Percentiles rank a stretch among this genome's conserved stretches.
phyloP scores from a whole-genome alignment of 768 basidiomycete species.

The Rhodotorula sphaerocarpa region DNA sequence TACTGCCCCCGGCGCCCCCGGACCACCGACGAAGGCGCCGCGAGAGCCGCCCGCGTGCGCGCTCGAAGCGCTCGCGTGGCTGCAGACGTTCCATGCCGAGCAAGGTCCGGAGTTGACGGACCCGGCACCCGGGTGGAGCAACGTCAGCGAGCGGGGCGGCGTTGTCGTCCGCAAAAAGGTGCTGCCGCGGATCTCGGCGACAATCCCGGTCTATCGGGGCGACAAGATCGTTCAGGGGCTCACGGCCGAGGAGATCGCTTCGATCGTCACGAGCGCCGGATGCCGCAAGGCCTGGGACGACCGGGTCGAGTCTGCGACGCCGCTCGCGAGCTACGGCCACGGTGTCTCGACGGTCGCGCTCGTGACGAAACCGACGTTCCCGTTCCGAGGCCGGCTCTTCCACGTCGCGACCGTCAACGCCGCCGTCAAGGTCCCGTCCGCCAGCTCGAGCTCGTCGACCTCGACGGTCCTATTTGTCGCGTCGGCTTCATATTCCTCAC shows the following conservation, averaged over 20 bases:
- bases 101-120: slow-evolving; percentile 48
- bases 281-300: slow-evolving; percentile 81
- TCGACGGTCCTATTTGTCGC: slow-evolving; percentile 70
- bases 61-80: slow-evolving; percentile 69
- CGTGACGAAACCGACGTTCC: slow-evolving; percentile 64
- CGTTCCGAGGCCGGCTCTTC: slow-evolving; percentile 83
- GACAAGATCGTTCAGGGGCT: slow-evolving; percentile 87
- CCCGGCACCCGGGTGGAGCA: slow-evolving; percentile 59
- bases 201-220: slow-evolving; percentile 75
- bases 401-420: slow-evolving; percentile 69
- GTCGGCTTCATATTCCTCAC: slow-evolving; percentile 53
- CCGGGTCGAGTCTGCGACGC: slow-evolving; percentile 59
- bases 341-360: slow-evolving; percentile 57
- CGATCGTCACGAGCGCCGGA: slow-evolving; percentile 60
- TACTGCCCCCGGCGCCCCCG: background rate
- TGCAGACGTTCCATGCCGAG: slow-evolving; percentile 60
- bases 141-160: slow-evolving; percentile 63
- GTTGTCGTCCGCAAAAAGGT: slow-evolving; percentile 66
- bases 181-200: slow-evolving; percentile 66
- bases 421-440: slow-evolving; percentile 43
- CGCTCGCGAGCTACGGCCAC: slow-evolving; percentile 70
- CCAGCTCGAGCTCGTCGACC: slow-evolving; percentile 41
- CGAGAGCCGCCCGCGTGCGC: slow-evolving; percentile 65
- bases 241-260: slow-evolving; percentile 80
- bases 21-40: slow-evolving; percentile 7